Base-by-base conservation (phyloP, 1,284 basidiomycete genomes). In the Inonotus hispidus region DNA sequence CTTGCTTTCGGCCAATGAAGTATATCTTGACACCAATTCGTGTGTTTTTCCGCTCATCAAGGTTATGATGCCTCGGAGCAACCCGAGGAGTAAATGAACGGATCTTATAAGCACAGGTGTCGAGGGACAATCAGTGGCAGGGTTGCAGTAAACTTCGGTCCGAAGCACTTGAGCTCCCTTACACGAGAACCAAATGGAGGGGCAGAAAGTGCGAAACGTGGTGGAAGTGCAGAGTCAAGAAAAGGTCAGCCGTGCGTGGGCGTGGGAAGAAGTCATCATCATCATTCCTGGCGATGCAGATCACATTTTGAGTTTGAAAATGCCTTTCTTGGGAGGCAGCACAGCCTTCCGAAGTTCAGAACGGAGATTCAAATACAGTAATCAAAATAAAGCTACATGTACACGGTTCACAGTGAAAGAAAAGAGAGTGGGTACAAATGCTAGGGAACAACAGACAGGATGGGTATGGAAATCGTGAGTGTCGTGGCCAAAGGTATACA, bases 351-450 rank as follows among this genome's bases (percentile, higher is more conserved):
- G 4, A 25, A 25, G n/a, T 3, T 11, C 16, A 19, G 23, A 2
- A 38, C 21, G 32, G 32, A 29, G 35, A 54, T 16, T 38, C 11
- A n/a, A 54, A 54, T 41, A 55, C 3, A 21, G 16, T 55, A 55
- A 45, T 38, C n/a, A 55, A 43, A 55, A 55, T 55, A 55, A 41
- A 55, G 53, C 53, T 55, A 55, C 53, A 55, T 55, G 53, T 54
- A 60, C 52, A n/a, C n/a, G n/a, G n/a, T 32, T 4, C 16, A 60
- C 58, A 38, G 38, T 54, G 58, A 35, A 25, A 41, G 54, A 43
- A 39, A 54, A 37, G 10, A 29, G 52, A 21, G 41, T 47, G 58
- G 19, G 43, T 54, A 60, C 49, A 41, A 19, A 16, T 49, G 54
- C 19, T 25, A 32, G 27, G 21, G 37, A 32, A 57, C 21, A 57